These are phyloP conservation scores for Rhodocollybia butyracea DNA, from an alignment of 768 basidiomycete species.

Conservation along the genomic window DNA sequence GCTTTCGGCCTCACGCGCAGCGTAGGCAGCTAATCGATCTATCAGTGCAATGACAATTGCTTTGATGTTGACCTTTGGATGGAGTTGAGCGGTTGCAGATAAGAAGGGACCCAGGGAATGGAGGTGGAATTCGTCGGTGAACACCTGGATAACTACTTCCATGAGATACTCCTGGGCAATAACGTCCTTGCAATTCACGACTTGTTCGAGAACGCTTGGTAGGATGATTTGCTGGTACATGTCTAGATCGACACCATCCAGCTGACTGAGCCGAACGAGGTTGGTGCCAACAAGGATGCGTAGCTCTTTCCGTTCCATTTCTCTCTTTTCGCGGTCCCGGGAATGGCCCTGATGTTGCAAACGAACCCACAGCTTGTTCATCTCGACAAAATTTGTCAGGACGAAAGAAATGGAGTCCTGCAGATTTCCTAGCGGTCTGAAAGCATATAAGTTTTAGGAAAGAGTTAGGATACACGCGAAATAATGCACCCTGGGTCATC, in stretches of 20 bases:
- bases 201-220: constrained; percentile 92
- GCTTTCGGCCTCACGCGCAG: constrained; percentile 94
- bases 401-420: constrained; percentile 96
- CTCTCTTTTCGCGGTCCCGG: constrained; percentile 94
- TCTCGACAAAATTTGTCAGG: constrained; percentile 98
- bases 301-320: constrained; percentile 91
- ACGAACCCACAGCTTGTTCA: constrained; percentile 99
- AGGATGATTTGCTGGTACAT: constrained; percentile 87
- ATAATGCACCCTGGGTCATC: constrained; percentile 68
- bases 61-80: constrained; percentile 98
- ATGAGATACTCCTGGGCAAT: constrained; percentile 99
- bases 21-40: constrained; percentile 92
- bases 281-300: constrained; percentile 98
- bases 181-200: constrained; percentile 97
- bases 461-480: not conserved
- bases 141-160: constrained; percentile 99
- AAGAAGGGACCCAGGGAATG: constrained; percentile 96
- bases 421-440: constrained; percentile 81
- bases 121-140: constrained; percentile 97
- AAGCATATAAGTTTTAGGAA: constrained; percentile 5
- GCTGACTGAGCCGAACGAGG: constrained; percentile 89
- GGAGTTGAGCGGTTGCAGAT: constrained; percentile 91
- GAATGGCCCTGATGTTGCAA: constrained; percentile 98
- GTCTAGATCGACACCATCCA: constrained; percentile 94
- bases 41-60: constrained; percentile 97